Conservation (phyloP, 2,329 filamentous ascomycete species). For the Talaromyces sp. region DNA sequence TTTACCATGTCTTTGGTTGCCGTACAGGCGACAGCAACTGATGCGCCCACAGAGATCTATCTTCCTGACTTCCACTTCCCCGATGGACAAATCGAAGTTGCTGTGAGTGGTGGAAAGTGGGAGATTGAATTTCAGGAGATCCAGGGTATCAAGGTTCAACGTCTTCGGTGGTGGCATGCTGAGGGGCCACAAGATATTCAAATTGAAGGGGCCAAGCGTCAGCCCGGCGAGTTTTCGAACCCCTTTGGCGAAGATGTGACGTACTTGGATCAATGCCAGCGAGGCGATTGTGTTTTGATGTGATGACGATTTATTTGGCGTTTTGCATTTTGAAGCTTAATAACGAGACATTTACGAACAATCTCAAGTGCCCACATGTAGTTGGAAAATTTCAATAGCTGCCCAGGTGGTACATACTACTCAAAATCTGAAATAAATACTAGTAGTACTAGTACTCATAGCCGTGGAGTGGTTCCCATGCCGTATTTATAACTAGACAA, state of each 20-base stretch:
- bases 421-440: no score
- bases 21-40: conserved; percentile 60
- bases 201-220: conserved; percentile 72
- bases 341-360: no score
- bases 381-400: no score
- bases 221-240: conserved; percentile 38
- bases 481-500: no score
- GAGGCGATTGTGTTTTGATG: conserved; percentile 55
- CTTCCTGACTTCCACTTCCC: conserved; percentile 94
- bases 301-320: conserved; percentile 30
- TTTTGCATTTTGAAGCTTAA: background rate
- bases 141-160: conserved; percentile 70
- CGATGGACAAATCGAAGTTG: conserved; percentile 68
- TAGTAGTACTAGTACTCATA: no score
- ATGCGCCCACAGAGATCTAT: conserved; percentile 77
- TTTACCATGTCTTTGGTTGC: conserved; percentile 75
- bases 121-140: conserved; percentile 74
- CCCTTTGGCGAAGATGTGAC: conserved; percentile 71
- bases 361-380: no score
- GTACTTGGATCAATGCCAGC: conserved; percentile 68
- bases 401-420: no score
- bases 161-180: conserved; percentile 88
- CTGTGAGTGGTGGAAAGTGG: conserved; percentile 87
- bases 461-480: no score
- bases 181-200: conserved; percentile 80